These are phyloP conservation scores for Saccharomycopsis hybrid DNA, from an alignment of 1,139 yeast genomes.

Conservation along the genomic window DNA sequence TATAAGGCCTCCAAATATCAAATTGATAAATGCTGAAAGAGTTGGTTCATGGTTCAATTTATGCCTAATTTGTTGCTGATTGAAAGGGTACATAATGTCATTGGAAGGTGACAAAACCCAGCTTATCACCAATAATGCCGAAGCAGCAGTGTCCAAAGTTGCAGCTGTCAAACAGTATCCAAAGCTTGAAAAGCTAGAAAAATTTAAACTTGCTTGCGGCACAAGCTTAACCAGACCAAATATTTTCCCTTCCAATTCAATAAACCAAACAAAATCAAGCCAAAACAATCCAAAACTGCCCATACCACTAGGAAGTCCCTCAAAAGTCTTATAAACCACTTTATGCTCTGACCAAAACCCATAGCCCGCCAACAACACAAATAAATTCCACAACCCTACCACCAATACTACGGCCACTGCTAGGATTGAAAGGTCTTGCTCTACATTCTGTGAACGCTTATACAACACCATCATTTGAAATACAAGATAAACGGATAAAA, in stretches of 20 bases:
- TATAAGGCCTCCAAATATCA: no score
- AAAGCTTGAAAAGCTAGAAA: not conserved
- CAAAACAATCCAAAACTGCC: conserved; percentile 9
- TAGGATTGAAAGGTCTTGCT: not conserved
- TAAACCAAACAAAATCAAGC: conserved; percentile 11
- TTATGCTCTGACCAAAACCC: not conserved
- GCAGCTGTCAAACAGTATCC: not conserved
- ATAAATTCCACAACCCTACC: not conserved
- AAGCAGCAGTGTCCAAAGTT: no score
- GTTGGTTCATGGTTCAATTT: no score
- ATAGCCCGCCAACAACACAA: not conserved
- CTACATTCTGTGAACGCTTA: not conserved
- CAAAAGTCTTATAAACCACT: not conserved
- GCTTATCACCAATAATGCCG: no score
- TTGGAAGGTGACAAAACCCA: no score
- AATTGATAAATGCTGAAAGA: no score
- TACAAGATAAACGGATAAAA: no score
- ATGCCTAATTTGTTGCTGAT: no score
- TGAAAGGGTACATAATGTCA: no score
- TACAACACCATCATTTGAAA: no score
- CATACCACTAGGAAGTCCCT: not conserved
- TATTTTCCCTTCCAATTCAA: conserved; percentile 1
- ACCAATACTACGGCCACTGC: not conserved
- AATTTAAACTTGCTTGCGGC: conserved; percentile 7
- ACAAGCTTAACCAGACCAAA: conserved; percentile 4